phyloP scores from a whole-genome alignment of 768 basidiomycete species.

The Pleurotus tuoliensis region DNA sequence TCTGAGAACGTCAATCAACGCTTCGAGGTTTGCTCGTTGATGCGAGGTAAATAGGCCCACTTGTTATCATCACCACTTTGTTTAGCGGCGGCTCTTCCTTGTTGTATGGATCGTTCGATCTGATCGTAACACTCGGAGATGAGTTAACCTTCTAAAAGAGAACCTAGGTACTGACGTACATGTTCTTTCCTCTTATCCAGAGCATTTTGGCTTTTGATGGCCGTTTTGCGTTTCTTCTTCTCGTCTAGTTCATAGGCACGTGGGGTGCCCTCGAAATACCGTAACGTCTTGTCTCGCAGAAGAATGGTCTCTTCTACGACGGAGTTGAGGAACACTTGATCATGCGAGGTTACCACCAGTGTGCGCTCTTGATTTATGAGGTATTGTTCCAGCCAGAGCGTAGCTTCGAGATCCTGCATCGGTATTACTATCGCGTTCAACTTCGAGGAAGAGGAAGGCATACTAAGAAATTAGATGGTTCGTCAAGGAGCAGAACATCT shows the following conservation, averaged over 20 bases:
- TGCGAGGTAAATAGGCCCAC: constrained; percentile 3
- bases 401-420: constrained; percentile 40
- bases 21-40: not conserved
- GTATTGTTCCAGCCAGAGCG: constrained; percentile 52
- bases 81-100: constrained; percentile 45
- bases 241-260: constrained; percentile 44
- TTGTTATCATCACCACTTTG: constrained; percentile 62
- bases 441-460: not conserved
- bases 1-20: constrained; percentile 16
- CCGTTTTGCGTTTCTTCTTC: constrained; percentile 40
- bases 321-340: constrained; percentile 56
- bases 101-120: constrained; percentile 54
- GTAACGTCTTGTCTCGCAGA: constrained; percentile 48
- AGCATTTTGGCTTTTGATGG: constrained; percentile 40
- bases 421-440: not conserved
- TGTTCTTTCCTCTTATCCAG: constrained; percentile 39
- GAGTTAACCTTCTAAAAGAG: not conserved
- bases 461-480: constrained; percentile 46
- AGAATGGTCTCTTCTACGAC: constrained; percentile 60
- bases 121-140: constrained; percentile 11
- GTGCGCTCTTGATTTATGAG: constrained; percentile 36
- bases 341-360: constrained; percentile 64
- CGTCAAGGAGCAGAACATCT: constrained; percentile 58
- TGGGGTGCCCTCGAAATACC: constrained; percentile 56
- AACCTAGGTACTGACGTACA: constrained; percentile 5